Conservation (phyloP, 228 moss, liverwort and hornwort species). For the Sphagnum magellanicum region DNA sequence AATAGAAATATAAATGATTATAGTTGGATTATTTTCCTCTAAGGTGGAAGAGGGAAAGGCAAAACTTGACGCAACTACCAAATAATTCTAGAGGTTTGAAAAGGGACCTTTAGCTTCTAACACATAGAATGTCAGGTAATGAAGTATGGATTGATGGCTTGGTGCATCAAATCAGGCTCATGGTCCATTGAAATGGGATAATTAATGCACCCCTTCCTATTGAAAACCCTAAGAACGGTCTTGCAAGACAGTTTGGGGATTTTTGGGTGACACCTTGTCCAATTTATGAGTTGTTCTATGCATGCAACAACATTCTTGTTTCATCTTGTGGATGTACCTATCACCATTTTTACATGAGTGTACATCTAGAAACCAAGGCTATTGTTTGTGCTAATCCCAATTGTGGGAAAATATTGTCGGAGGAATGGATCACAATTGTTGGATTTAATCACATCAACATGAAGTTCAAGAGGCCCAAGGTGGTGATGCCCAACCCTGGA, state of each 20-base stretch:
- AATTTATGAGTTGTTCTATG: not conserved
- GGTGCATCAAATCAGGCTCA: not conserved
- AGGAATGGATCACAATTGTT: not conserved
- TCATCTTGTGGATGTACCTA: conserved; percentile 4
- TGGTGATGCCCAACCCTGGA: too few relatives aligned
- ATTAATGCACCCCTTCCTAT: not conserved
- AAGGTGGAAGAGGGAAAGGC: too few relatives aligned
- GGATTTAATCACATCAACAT: not conserved
- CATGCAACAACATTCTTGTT: not conserved
- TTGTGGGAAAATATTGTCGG: not conserved
- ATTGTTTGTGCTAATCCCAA: not conserved
- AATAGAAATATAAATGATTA: too few relatives aligned
- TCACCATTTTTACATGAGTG: not conserved
- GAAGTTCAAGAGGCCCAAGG: not conserved
- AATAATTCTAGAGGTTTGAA: too few relatives aligned
- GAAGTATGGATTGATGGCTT: not conserved
- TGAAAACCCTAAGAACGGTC: not conserved
- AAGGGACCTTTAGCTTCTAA: too few relatives aligned
- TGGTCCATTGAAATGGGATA: not conserved
- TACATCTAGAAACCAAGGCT: not conserved
- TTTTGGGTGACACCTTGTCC: not conserved
- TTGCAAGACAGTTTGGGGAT: not conserved
- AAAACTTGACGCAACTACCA: too few relatives aligned
- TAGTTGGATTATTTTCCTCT: too few relatives aligned
- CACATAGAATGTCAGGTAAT: too few relatives aligned